A percentile compares a stretch with the other conserved stretches of the same genome.
These are phyloP conservation scores for Leccinellum albellum DNA, from an alignment of 768 basidiomycete species.

Conservation along the genomic window DNA sequence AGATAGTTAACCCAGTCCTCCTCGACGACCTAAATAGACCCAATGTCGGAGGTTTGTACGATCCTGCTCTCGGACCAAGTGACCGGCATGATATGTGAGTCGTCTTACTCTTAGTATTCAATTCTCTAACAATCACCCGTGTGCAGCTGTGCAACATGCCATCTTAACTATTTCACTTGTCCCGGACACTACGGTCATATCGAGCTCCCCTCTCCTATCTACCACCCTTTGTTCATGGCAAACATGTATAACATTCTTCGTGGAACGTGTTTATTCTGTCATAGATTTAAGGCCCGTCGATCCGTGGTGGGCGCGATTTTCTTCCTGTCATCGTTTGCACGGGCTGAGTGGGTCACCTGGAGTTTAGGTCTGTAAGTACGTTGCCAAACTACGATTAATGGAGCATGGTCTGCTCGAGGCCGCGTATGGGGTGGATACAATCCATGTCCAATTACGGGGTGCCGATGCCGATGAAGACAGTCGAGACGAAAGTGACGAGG, in stretches of 20 bases:
- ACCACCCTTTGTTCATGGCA: constrained; percentile 92
- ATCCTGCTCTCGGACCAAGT: constrained; percentile 90
- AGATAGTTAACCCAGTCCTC: constrained; percentile 88
- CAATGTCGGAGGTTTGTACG: constrained; percentile 89
- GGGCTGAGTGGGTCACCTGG: constrained; percentile 8
- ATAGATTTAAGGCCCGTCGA: constrained; percentile 79
- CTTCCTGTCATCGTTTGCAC: constrained; percentile 9
- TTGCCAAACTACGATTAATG: constrained; percentile 81
- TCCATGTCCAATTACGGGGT: constrained; percentile 42
- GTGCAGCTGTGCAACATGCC: constrained; percentile 87
- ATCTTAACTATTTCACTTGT: constrained; percentile 88
- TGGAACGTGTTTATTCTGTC: constrained; percentile 90
- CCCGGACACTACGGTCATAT: constrained; percentile 99
- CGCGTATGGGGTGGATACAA: constrained; percentile 70
- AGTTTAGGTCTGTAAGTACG: constrained; percentile 71
- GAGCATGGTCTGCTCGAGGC: constrained; percentile 87
- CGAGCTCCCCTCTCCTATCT: constrained; percentile 91
- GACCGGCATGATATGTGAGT: constrained; percentile 88
- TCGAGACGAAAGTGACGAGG: constrained; percentile 54
- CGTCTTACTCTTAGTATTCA: background rate
- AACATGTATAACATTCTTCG: constrained; percentile 87
- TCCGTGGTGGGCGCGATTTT: constrained; percentile 50
- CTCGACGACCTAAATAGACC: constrained; percentile 93
- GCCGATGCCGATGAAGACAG: constrained; percentile 37
- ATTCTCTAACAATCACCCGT: constrained; percentile 5